Conservation (phyloP, 352 stramenopile genomes). For the Globisporangium echinulatum region DNA sequence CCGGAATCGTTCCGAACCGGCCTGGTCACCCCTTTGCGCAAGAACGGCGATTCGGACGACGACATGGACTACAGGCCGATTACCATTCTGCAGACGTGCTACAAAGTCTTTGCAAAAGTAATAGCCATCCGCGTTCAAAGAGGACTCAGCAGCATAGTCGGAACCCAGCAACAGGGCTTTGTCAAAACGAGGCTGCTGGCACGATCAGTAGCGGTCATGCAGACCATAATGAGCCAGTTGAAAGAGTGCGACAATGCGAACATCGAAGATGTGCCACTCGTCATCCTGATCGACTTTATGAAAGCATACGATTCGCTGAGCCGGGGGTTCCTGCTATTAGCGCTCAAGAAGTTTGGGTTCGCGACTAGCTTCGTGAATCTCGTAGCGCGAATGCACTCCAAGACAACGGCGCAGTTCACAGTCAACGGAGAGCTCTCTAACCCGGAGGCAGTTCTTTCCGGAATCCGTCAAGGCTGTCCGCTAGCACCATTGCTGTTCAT, state of each 20-base stretch:
- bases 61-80: constrained; percentile 19
- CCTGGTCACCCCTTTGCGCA: constrained; percentile 16
- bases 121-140: constrained; percentile 6
- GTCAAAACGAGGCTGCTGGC: constrained; percentile 6
- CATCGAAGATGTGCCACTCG: not conserved
- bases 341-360: constrained; percentile 19
- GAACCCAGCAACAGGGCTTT: constrained; percentile 18
- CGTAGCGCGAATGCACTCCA: constrained; percentile 3
- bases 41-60: constrained; percentile 13
- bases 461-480: constrained; percentile 21
- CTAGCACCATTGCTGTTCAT: constrained; percentile 23
- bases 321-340: constrained; percentile 9
- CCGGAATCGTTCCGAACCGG: not conserved
- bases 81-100: constrained; percentile 16
- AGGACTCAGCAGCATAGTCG: constrained; percentile 4
- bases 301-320: constrained; percentile 19
- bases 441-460: not conserved
- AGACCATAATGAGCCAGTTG: constrained; percentile 1
- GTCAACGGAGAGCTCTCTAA: constrained; percentile 12
- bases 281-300: constrained; percentile 13
- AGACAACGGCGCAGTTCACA: constrained; percentile 7
- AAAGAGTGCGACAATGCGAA: not conserved
- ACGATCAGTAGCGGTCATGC: not conserved
- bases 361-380: constrained; percentile 1
- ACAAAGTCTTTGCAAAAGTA: constrained; percentile 21